A percentile compares a stretch with the other conserved stretches of the same genome.
phyloP scores from a whole-genome alignment of 1,284 basidiomycete species.

The Apiotrichum laibachii region DNA sequence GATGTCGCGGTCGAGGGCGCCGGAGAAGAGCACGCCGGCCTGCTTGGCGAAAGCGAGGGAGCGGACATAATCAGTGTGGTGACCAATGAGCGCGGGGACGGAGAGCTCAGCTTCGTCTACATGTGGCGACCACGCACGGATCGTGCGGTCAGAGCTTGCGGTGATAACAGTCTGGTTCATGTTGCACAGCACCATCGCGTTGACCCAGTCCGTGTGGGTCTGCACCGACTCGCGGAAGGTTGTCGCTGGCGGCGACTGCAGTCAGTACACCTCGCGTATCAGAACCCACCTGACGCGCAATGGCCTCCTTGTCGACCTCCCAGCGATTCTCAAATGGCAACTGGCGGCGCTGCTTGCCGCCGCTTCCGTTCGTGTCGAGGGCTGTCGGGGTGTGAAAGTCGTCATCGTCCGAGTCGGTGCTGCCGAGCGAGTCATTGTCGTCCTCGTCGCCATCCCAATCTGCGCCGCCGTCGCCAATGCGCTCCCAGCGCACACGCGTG shows the following conservation, averaged over 20 bases:
- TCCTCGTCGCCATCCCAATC: constrained; percentile 69
- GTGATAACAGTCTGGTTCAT: constrained; percentile 91
- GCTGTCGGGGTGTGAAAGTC: neutral
- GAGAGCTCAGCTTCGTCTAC: constrained; percentile 58
- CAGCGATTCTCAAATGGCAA: constrained; percentile 70
- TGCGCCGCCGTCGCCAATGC: constrained; percentile 46
- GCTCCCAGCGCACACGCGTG: constrained; percentile 38
- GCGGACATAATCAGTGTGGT: constrained; percentile 87
- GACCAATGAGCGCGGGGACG: constrained; percentile 67
- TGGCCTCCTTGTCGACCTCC: constrained; percentile 63
- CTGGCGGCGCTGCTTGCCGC: constrained; percentile 17
- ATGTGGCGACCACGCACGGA: constrained; percentile 93
- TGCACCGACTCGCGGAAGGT: constrained; percentile 78
- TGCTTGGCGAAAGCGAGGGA: constrained; percentile 75
- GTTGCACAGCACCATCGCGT: constrained; percentile 90
- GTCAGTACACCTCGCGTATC: neutral
- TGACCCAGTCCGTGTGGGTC: constrained; percentile 92
- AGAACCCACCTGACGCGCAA: constrained; percentile 25
- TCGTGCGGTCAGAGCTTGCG: constrained; percentile 90
- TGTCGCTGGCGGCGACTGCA: constrained; percentile 35
- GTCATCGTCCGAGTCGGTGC: neutral
- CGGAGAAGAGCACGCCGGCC: constrained; percentile 84
- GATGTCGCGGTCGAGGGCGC: constrained; percentile 89
- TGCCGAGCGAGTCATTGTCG: constrained; percentile 37
- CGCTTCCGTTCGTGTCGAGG: constrained; percentile 4